phyloP scores from a whole-genome alignment of 2,329 filamentous ascomycete species.

The Exserohilum rostratum region DNA sequence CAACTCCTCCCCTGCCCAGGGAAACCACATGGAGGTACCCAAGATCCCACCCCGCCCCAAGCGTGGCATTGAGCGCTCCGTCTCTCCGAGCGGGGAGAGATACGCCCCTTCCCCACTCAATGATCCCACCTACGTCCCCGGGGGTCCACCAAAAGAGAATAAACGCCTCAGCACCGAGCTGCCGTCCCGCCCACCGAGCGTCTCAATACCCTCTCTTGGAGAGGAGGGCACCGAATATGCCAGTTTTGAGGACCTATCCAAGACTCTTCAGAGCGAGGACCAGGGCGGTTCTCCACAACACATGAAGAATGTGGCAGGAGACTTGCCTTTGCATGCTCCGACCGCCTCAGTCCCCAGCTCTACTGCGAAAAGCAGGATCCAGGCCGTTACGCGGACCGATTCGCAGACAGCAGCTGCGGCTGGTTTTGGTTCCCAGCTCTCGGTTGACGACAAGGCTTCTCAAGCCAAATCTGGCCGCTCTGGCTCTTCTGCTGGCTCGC shows the following conservation, averaged over 20 bases:
- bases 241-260: slow-evolving; percentile 57
- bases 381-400: slow-evolving; percentile 86
- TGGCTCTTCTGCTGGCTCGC: slow-evolving; percentile 49
- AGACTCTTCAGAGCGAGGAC: slow-evolving; percentile 39
- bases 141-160: slow-evolving; percentile 43
- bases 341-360: slow-evolving; percentile 82
- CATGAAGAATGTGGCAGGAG: slow-evolving; percentile 77
- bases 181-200: slow-evolving; percentile 71
- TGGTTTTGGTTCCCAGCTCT: slow-evolving; percentile 72
- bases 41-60: slow-evolving; percentile 79
- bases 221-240: slow-evolving; percentile 91
- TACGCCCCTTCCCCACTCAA: slow-evolving; percentile 88
- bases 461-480: slow-evolving; percentile 36
- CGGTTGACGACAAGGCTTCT: slow-evolving; percentile 37
- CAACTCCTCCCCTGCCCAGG: slow-evolving; percentile 48
- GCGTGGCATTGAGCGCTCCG: slow-evolving; percentile 72
- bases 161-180: slow-evolving; percentile 48
- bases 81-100: slow-evolving; percentile 77
- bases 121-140: slow-evolving; percentile 63
- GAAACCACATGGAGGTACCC: slow-evolving; percentile 62
- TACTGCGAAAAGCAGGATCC: slow-evolving; percentile 83
- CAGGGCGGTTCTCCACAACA: slow-evolving; percentile 64
- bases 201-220: slow-evolving; percentile 82
- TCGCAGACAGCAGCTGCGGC: slow-evolving; percentile 85
- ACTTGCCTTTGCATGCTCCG: slow-evolving; percentile 86